Percentiles rank a stretch among this genome's conserved stretches.
Evolutionary conservation across 768 basidiomycete species (phyloP).

Genomic region (Collybia sordida): DNA sequence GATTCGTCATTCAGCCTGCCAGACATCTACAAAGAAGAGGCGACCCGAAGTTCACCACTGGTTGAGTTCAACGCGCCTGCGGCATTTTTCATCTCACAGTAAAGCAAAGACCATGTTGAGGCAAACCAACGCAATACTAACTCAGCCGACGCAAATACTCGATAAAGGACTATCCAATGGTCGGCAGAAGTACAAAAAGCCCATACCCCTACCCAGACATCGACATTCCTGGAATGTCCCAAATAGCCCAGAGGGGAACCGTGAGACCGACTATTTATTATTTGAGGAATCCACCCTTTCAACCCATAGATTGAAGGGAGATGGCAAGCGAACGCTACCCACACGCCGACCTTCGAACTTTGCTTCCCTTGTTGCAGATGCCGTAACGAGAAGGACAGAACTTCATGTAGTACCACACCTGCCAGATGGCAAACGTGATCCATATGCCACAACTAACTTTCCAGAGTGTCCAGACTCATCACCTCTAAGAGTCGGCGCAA

Average conservation of each 20-base stretch:
- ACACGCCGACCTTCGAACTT: conserved; percentile 25
- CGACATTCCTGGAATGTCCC: too few relatives aligned
- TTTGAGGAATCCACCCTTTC: too few relatives aligned
- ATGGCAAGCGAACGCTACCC: background rate
- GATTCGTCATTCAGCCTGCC: conserved; percentile 27
- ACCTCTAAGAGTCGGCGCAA: background rate
- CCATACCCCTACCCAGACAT: too few relatives aligned
- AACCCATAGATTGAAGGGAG: background rate
- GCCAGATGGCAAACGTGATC: too few relatives aligned
- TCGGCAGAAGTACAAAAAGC: too few relatives aligned
- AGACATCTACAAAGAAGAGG: conserved; percentile 7
- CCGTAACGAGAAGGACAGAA: conserved; percentile 32
- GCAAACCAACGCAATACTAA: too few relatives aligned
- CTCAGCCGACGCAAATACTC: too few relatives aligned
- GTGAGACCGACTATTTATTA: too few relatives aligned
- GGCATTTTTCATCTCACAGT: background rate
- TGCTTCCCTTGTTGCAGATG: conserved; percentile 37
- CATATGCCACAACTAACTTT: too few relatives aligned
- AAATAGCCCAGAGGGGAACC: too few relatives aligned
- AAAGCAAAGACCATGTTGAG: background rate
- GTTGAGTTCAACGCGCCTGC: background rate
- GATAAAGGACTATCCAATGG: too few relatives aligned
- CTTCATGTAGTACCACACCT: conserved; percentile 21
- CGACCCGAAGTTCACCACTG: background rate
- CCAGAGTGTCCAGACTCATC: too few relatives aligned